Base-by-base conservation (phyloP, 306 rosid genomes). In the Gastrolobium bilobum region DNA sequence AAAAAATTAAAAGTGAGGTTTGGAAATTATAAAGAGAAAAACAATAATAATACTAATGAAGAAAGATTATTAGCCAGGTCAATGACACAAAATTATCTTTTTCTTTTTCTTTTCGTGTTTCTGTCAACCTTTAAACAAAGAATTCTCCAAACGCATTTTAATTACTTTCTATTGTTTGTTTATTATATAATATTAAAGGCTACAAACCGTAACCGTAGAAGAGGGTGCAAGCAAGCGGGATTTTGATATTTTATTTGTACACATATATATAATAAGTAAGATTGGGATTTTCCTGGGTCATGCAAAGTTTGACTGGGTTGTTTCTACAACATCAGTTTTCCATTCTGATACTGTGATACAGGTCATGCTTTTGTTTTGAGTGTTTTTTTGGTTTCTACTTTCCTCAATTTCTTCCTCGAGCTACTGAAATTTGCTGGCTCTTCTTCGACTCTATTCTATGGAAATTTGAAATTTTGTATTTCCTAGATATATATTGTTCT, bases 351-450 rank as follows among this genome's bases (percentile, higher is more conserved):
- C 68, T 67, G 26, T 75, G 78, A 67, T 75, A 74, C 68, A 73
- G 26, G 31, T 68, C 54, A 50, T 52, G 10, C 79, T 87, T 91
- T 89, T 82, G 94, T 80, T 82, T 83, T 76, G 68, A 86, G 92
- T 87, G 96, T 75, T 79, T 9, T 73, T 90, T 91, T 89, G 91
- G 98, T 88, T 71, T 79, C 70, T 86, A 81, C 75, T 77, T 82
- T 82, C 97, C 93, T 83, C 80, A 64, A 88, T 84, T 90, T 74
- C 89, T 84, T 88, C 98, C 97, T 91, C 97, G 97, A 91, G 98
- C 97, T 79, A 91, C 94, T 88, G 97, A 91, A 79, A 81, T 90
- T 85, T 84, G 89, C 86, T 83, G 87, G 77, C 89, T 82, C 81
- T 64, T 76, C 60, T 78, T 62, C 84, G 82, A 83, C 85, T 84